Base-by-base conservation (phyloP, 306 rosid species). In the Mimosa bimucronata region DNA sequence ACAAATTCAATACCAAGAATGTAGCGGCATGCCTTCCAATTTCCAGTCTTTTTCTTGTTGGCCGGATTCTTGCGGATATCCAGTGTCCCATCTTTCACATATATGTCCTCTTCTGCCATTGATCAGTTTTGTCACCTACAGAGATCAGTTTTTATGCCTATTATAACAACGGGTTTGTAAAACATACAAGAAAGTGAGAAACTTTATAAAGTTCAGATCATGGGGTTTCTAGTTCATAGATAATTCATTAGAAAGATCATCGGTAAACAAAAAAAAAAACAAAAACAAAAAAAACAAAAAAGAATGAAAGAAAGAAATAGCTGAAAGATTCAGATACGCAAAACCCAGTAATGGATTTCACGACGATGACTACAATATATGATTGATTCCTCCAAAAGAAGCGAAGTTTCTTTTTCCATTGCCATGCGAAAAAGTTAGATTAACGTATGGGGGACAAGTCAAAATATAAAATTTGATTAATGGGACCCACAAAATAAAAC, bases 1-100 rank as follows among this genome's bases (percentile, higher is more conserved):
- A 28, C 31, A 40, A 16, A 82, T 69, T 8, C 2, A 55, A 61
- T 87, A 94, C 94, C 98, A 71, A 93, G 98, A 88, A 93, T 90
- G 57, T 82, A 93, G 53, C 85, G 93, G 80, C 97, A 93, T 3
- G 97, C 93, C 82, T 66, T 90, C 98, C 98, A 93, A 12, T 91
- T 82, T 82, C 98, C 98, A 15, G 97, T 91, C 83, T 83, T 90
- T 44, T 75, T 85, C 91, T 88, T 93, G 75, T 76, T 83, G 71
- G 98, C 97, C 38, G 94, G 94, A 10, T 88, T 91, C 73, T 61
- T 82, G 25, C 55, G 45, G 79, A 88, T 69, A 77, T 83, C 86
- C 71, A 87, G 21, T 45, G 97, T 93, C 15, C 98, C 97, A 82
- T 93, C 94, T 15, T 90, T 81, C 25, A 94, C 89, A 66, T 88